Base-by-base conservation (phyloP, 352 stramenopile genomes). In the Phytophthora pini region DNA sequence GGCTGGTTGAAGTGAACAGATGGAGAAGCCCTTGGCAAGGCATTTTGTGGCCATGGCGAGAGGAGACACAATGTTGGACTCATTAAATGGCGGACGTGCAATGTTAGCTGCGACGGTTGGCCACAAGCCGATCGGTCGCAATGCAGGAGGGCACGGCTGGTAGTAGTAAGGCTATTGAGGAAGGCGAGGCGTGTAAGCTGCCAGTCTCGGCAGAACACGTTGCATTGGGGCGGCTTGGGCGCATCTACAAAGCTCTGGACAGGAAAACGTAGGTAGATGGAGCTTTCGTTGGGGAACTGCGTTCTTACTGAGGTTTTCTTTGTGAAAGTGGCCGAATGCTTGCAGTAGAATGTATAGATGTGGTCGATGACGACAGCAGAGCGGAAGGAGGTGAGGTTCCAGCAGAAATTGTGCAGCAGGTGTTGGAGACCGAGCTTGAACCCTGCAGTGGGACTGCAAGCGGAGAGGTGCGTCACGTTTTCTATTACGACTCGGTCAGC, bases 171-270 rank as follows among this genome's bases (percentile, higher is more conserved):
- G 31, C 5, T 45, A 45, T 11, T 50, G 45, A 47, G 11, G 50
- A 63, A 41, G 38, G 4, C 1, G 15, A 62, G 49, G 15, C 41
- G 3, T 68, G 79, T 29, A 66, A 48, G 6, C 17, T 82, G 22
- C 60, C 67, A 11, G 15, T 73, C n/a, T 17, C 32, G 1, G 56
- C 22, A 2, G 63, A 78, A n/a, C 64, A 54, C n/a, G 41, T 80
- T 2, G 71, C 73, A 1, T 22, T 68, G 4, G 76, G 76, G 7
- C 60, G 76, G 0, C 70, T 84, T 20, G 76, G 76, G 3, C 46
- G 45, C 29, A 74, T 84, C 61, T 78, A 74, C 68, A 70, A 67
- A 13, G 68, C 76, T 27, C 52, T 84, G 39, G 56, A 72, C 10
- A 64, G 24, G n/a, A 61, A 59, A 54, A 76, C 56, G 67, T 81